A percentile compares a stretch with the other conserved stretches of the same genome.
phyloP scores from a whole-genome alignment of 768 basidiomycete genomes.

The Favolaschia claudopus region DNA sequence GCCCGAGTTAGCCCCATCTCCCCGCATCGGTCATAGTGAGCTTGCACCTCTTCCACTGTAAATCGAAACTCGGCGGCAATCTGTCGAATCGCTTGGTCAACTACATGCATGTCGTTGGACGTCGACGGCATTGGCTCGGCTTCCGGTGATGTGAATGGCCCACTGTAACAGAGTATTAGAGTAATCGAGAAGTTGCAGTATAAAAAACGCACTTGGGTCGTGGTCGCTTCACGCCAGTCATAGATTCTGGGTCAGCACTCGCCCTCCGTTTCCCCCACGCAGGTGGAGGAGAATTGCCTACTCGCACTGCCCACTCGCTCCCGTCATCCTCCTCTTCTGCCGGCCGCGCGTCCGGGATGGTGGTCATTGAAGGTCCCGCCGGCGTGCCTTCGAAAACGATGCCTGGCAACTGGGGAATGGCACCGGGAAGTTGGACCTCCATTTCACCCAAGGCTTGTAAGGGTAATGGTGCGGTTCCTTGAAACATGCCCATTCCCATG shows the following conservation, averaged over 20 bases:
- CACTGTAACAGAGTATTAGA: constrained; percentile 19
- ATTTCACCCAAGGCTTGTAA: constrained; percentile 23
- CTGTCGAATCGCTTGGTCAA: constrained; percentile 69
- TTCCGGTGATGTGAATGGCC: constrained; percentile 14
- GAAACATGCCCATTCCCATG: constrained; percentile 11
- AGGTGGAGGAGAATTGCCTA: constrained; percentile 71
- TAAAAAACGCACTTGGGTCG: constrained; percentile 47
- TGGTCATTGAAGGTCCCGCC: constrained; percentile 18
- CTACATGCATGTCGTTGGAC: constrained; percentile 61
- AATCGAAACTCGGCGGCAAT: constrained; percentile 78
- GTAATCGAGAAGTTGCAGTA: not conserved
- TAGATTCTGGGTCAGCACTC: constrained; percentile 44
- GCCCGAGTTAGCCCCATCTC: constrained; percentile 71
- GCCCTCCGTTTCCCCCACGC: constrained; percentile 71
- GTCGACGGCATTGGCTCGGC: constrained; percentile 28
- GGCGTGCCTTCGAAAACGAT: constrained; percentile 28
- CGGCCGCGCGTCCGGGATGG: constrained; percentile 36
- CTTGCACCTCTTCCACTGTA: constrained; percentile 78
- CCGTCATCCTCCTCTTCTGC: constrained; percentile 73
- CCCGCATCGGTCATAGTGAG: constrained; percentile 77
- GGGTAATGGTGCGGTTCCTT: constrained; percentile 20
- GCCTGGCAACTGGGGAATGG: constrained; percentile 20
- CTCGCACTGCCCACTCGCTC: constrained; percentile 71
- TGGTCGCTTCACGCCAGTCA: constrained; percentile 50
- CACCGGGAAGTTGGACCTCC: constrained; percentile 10